Conservation (phyloP, 2,329 filamentous ascomycete genomes). For the Colletotrichum godetiae region DNA sequence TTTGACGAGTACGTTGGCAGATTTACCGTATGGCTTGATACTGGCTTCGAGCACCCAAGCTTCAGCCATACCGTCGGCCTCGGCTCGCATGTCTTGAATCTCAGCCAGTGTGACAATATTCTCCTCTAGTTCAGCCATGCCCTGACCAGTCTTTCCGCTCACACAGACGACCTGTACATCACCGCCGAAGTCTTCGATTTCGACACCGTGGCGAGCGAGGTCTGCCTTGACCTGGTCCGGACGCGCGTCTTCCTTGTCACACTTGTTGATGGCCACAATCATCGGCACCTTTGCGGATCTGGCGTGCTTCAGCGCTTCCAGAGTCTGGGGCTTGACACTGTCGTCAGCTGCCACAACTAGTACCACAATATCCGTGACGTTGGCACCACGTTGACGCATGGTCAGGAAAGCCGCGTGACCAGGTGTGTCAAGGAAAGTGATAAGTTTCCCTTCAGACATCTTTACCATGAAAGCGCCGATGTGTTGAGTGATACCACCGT, state of each 20-base stretch:
- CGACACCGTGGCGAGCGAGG: slow-evolving; percentile 83
- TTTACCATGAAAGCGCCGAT: slow-evolving; percentile 96
- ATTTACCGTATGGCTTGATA: slow-evolving; percentile 85
- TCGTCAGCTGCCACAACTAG: slow-evolving; percentile 97
- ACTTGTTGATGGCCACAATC: slow-evolving; percentile 97
- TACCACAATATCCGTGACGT: slow-evolving; percentile 96
- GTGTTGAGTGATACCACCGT: slow-evolving; percentile 97
- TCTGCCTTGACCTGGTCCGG: slow-evolving; percentile 89
- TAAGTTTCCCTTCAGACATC: slow-evolving; percentile 86
- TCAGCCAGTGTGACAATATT: slow-evolving; percentile 88
- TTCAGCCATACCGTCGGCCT: slow-evolving; percentile 80
- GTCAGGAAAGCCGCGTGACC: slow-evolving; percentile 95
- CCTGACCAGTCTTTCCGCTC: slow-evolving; percentile 91
- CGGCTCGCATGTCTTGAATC: slow-evolving; percentile 89
- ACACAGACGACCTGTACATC: slow-evolving; percentile 93
- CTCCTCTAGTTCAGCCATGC: slow-evolving; percentile 93
- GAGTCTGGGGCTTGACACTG: slow-evolving; percentile 95
- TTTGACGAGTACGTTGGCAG: slow-evolving; percentile 89
- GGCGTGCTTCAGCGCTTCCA: slow-evolving; percentile 96
- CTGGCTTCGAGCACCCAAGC: slow-evolving; percentile 95
- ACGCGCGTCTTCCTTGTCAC: slow-evolving; percentile 87
- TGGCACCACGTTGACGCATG: slow-evolving; percentile 95
- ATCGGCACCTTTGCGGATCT: slow-evolving; percentile 89
- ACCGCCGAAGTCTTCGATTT: slow-evolving; percentile 94
- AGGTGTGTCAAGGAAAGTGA: slow-evolving; percentile 97